Conservation (phyloP, 2,329 filamentous ascomycete genomes). For the Penicillium sp. region DNA sequence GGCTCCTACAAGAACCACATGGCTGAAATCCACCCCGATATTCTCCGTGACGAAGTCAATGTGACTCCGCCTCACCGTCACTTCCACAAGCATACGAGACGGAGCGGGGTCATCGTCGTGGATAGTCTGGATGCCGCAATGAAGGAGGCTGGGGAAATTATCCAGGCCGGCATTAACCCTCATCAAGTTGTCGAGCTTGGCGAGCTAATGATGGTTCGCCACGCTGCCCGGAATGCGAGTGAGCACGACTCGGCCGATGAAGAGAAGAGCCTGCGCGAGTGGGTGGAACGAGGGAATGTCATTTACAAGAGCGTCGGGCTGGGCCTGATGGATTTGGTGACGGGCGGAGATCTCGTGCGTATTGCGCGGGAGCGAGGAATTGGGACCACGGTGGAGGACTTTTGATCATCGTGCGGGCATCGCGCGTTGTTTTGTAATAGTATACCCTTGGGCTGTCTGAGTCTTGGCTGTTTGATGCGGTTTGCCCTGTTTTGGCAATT, state of each 20-base stretch:
- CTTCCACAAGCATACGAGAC: conserved; percentile 54
- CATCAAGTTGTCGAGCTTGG: conserved; percentile 84
- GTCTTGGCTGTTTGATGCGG: not conserved
- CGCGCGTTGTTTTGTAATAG: conserved; percentile 1
- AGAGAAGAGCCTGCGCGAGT: conserved; percentile 55
- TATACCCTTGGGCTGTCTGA: conserved; percentile 14
- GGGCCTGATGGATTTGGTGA: conserved; percentile 68
- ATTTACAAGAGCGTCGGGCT: conserved; percentile 71
- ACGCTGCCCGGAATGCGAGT: conserved; percentile 47
- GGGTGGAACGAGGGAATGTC: conserved; percentile 65
- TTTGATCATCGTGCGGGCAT: conserved; percentile 29
- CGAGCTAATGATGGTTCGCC: conserved; percentile 70
- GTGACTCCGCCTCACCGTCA: conserved; percentile 47
- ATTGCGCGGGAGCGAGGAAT: conserved; percentile 59
- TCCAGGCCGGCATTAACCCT: conserved; percentile 72
- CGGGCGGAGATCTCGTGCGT: conserved; percentile 60
- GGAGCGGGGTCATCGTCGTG: conserved; percentile 63
- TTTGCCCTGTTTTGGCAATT: not conserved
- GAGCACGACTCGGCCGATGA: conserved; percentile 37
- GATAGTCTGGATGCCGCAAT: conserved; percentile 76
- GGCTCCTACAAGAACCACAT: conserved; percentile 67
- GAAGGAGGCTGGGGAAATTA: conserved; percentile 83
- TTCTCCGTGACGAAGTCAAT: conserved; percentile 66
- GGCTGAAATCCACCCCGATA: conserved; percentile 77
- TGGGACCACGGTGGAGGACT: conserved; percentile 52